phyloP scores from a whole-genome alignment of 495 filamentous ascomycete species.

The Penicillium manginii region DNA sequence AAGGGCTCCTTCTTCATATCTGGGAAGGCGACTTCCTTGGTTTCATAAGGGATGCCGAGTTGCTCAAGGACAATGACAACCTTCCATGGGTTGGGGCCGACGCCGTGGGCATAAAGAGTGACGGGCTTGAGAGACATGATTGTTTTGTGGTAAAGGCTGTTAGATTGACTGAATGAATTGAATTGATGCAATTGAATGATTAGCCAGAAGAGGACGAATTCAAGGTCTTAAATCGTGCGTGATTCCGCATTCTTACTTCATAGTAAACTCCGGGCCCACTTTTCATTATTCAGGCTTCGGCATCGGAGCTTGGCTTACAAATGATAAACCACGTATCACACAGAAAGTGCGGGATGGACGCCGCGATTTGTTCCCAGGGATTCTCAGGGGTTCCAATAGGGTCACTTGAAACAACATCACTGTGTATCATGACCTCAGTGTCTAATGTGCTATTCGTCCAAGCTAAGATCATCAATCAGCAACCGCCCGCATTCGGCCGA shows the following conservation, averaged over 20 bases:
- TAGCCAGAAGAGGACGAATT: neutral
- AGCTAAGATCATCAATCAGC: neutral
- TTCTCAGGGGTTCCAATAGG: neutral
- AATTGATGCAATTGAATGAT: neutral
- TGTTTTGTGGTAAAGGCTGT: conserved; percentile 4
- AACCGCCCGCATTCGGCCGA: neutral
- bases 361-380: neutral
- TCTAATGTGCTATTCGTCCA: neutral
- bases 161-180: neutral
- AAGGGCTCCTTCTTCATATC: conserved; percentile 63
- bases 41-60: conserved; percentile 60
- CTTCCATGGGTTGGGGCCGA: conserved; percentile 68
- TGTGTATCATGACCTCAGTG: neutral
- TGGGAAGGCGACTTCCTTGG: conserved; percentile 41
- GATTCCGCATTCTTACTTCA: conserved; percentile 1
- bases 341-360: neutral
- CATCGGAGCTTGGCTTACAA: conserved; percentile 15
- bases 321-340: neutral
- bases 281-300: conserved; percentile 6
- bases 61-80: conserved; percentile 65
- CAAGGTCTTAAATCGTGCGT: neutral
- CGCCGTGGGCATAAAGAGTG: conserved; percentile 41
- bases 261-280: neutral
- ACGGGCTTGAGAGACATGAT: conserved; percentile 52
- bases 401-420: neutral